Evolutionary conservation across 345 rosid genomes (phyloP).

Genomic region (Boechera stricta): DNA sequence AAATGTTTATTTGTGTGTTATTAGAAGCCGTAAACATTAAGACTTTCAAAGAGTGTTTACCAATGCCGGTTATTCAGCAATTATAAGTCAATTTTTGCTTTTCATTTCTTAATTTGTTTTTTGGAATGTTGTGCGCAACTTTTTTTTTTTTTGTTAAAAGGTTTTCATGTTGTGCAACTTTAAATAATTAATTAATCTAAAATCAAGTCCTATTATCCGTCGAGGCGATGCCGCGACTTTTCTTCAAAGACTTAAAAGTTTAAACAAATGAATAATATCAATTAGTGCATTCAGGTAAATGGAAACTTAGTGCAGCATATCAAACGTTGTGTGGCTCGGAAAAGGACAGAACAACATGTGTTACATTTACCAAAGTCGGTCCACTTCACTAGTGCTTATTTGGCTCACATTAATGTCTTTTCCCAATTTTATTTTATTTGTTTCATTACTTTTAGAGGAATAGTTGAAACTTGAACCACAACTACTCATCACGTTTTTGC

Average conservation of each 20-base stretch:
- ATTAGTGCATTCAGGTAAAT: slow-evolving; percentile 4
- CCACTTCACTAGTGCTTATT: slow-evolving; percentile 32
- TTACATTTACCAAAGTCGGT: slow-evolving; percentile 36
- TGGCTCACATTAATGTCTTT: slow-evolving; percentile 23
- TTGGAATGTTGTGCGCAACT: not conserved
- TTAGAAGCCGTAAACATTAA: not conserved
- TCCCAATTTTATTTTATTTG: slow-evolving; percentile 7
- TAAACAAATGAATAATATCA: slow-evolving; percentile 7
- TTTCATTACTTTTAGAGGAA: not conserved
- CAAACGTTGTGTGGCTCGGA: slow-evolving; percentile 38
- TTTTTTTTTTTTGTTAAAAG: not conserved
- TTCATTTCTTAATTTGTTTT: not conserved
- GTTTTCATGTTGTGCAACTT: too few relatives aligned
- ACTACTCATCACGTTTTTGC: slow-evolving; percentile 40
- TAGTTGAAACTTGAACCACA: slow-evolving; percentile 31
- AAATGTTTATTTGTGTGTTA: not conserved
- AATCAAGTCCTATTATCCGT: slow-evolving; percentile 18
- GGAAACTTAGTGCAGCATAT: slow-evolving; percentile 22
- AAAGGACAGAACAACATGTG: slow-evolving; percentile 38
- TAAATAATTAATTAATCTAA: not conserved
- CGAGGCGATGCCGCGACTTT: slow-evolving; percentile 19
- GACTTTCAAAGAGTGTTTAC: not conserved
- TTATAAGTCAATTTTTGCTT: slow-evolving; percentile 10
- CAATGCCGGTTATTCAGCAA: not conserved
- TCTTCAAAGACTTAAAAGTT: slow-evolving; percentile 15